Conservation (phyloP, 495 filamentous ascomycete species). For the Aspergillus mulundensis region DNA sequence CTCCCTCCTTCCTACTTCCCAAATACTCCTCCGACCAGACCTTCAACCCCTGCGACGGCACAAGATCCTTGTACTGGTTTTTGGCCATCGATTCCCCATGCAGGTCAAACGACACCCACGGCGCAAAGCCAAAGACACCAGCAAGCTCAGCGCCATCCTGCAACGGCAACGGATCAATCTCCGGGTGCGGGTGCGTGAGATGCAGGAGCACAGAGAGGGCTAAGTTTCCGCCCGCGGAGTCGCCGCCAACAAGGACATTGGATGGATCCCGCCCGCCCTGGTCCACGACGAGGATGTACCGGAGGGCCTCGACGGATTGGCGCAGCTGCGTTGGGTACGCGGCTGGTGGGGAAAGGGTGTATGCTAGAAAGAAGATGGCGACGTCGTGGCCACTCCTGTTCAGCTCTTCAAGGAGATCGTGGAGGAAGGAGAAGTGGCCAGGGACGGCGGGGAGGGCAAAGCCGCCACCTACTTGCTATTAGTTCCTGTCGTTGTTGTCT, state of each 20-base stretch:
- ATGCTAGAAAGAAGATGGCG: slow-evolving; percentile 50
- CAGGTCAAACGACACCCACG: slow-evolving; percentile 51
- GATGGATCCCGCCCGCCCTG: slow-evolving; percentile 33
- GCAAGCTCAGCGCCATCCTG: slow-evolving; percentile 23
- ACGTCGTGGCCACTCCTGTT: slow-evolving; percentile 41
- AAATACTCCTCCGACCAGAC: slow-evolving; percentile 48
- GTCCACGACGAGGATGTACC: slow-evolving; percentile 44
- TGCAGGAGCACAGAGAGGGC: slow-evolving; percentile 52
- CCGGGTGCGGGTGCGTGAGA: slow-evolving; percentile 56
- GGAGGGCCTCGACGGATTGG: slow-evolving; percentile 51
- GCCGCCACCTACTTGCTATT: slow-evolving; percentile 48
- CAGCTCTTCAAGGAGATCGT: slow-evolving; percentile 39
- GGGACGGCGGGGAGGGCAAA: slow-evolving; percentile 44
- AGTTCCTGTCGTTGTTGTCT: background rate
- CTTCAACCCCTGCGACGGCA: slow-evolving; percentile 26
- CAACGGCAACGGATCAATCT: slow-evolving; percentile 26
- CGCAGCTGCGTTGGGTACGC: slow-evolving; percentile 56
- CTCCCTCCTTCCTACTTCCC: slow-evolving; percentile 29
- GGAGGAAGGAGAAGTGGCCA: slow-evolving; percentile 46
- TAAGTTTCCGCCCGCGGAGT: slow-evolving; percentile 64
- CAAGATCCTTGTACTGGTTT: slow-evolving; percentile 50
- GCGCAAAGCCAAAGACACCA: slow-evolving; percentile 48
- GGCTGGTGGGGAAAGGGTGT: slow-evolving; percentile 51
- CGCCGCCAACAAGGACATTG: slow-evolving; percentile 53
- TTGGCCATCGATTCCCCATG: slow-evolving; percentile 34